phyloP scores from a whole-genome alignment of 768 basidiomycete genomes.

The Mycena alexandri region DNA sequence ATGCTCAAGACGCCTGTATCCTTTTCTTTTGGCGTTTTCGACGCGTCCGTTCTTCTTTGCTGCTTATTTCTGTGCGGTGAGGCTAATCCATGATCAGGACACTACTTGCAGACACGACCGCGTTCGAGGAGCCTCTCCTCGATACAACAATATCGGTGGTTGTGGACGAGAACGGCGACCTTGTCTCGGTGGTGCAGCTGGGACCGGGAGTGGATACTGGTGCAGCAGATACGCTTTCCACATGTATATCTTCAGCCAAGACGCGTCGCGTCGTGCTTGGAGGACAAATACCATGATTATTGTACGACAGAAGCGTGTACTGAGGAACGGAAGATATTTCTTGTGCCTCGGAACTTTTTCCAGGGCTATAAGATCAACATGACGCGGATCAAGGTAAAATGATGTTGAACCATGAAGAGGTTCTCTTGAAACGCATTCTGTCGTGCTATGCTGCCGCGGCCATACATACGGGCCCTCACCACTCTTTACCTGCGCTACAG shows the following conservation, averaged over 20 bases:
- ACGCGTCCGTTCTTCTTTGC: slow-evolving; percentile 66
- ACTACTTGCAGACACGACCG: slow-evolving; percentile 85
- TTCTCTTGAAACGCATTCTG: too few species aligned
- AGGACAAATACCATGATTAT: slow-evolving; percentile 30
- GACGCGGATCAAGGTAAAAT: too few species aligned
- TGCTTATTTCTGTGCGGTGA: not conserved
- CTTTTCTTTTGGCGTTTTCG: slow-evolving; percentile 85
- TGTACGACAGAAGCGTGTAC: too few species aligned
- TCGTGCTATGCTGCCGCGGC: slow-evolving; percentile 6
- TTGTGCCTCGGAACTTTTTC: too few species aligned
- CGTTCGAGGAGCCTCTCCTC: slow-evolving; percentile 92
- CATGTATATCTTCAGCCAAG: slow-evolving; percentile 56
- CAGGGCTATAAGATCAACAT: too few species aligned
- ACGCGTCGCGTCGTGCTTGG: slow-evolving; percentile 24
- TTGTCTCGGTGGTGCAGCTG: slow-evolving; percentile 69
- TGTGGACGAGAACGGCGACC: slow-evolving; percentile 61
- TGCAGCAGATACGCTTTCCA: slow-evolving; percentile 48
- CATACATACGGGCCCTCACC: not conserved
- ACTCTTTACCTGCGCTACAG: not conserved
- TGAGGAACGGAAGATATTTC: too few species aligned
- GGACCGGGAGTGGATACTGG: slow-evolving; percentile 56
- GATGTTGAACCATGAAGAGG: too few species aligned
- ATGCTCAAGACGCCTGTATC: slow-evolving; percentile 61
- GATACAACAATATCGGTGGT: slow-evolving; percentile 77
- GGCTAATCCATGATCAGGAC: slow-evolving; percentile 54